Evolutionary conservation across 768 basidiomycete genomes (phyloP).

Genomic region (Naganishia friedmannii): DNA sequence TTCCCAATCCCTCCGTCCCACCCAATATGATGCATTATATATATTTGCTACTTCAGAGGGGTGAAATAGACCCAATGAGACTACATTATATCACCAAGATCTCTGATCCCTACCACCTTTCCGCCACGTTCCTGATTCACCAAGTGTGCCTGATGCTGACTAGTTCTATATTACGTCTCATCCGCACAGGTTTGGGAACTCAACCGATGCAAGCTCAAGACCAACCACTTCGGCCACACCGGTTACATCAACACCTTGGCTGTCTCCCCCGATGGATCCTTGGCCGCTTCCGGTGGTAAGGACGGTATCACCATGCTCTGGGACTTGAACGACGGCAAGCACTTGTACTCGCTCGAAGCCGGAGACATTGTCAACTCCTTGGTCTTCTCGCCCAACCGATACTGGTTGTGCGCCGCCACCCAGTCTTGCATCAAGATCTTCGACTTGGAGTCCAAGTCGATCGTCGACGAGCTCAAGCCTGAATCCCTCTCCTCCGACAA

Average conservation of each 20-base stretch:
- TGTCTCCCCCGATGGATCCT: conserved; percentile 96
- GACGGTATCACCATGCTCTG: conserved; percentile 99
- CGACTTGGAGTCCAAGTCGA: conserved; percentile 99
- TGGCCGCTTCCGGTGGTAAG: conserved; percentile 98
- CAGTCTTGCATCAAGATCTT: conserved; percentile 98
- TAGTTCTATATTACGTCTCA: not conserved
- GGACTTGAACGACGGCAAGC: conserved; percentile 99
- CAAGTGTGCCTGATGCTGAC: conserved; percentile 9
- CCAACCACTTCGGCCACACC: conserved; percentile 99
- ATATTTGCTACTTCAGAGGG: conserved; percentile 93
- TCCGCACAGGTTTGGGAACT: conserved; percentile 90
- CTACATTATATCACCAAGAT: conserved; percentile 72
- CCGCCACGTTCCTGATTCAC: not conserved
- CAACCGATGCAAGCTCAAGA: conserved; percentile 99
- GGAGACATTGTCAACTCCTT: conserved; percentile 98
- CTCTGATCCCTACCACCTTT: conserved; percentile 59
- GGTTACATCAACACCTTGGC: conserved; percentile 99
- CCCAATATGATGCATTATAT: conserved; percentile 53
- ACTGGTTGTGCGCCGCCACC: conserved; percentile 99
- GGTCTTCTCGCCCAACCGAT: conserved; percentile 98
- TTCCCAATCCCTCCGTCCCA: conserved; percentile 9
- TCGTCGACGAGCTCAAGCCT: conserved; percentile 98
- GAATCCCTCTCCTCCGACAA: conserved; percentile 72
- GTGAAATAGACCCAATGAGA: conserved; percentile 64
- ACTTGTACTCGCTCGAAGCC: conserved; percentile 98